Conservation (phyloP, 805 yeast species). For the Candida broadrunensis region DNA sequence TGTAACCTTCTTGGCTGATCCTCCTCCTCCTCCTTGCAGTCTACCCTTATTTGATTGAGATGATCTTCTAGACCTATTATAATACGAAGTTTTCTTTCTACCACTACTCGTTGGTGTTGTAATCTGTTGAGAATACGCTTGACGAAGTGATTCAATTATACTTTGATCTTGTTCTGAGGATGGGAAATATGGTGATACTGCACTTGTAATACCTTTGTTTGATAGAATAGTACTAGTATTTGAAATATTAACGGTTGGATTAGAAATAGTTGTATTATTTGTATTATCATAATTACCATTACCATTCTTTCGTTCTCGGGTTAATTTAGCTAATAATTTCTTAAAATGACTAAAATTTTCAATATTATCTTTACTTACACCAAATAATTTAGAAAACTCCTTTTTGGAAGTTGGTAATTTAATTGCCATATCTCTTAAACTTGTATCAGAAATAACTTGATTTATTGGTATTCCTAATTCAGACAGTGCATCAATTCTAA, state of each 20-base stretch:
- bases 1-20: too few relatives aligned
- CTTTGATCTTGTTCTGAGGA: neutral
- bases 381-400: conserved; percentile 42
- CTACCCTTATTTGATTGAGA: neutral
- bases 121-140: neutral
- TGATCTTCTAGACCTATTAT: too few relatives aligned
- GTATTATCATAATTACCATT: too few relatives aligned
- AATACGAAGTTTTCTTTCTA: too few relatives aligned
- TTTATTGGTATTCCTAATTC: conserved; percentile 30
- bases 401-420: conserved; percentile 49
- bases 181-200: conserved; percentile 4
- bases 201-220: neutral
- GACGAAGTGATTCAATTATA: neutral
- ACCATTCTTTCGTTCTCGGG: conserved; percentile 28
- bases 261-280: neutral
- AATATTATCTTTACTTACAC: conserved; percentile 27
- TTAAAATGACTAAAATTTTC: conserved; percentile 39
- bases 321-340: conserved; percentile 26
- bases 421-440: conserved; percentile 54
- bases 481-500: conserved; percentile 42
- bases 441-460: conserved; percentile 20
- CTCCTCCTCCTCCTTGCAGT: neutral
- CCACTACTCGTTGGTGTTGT: too few relatives aligned
- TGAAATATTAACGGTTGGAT: neutral
- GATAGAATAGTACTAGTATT: neutral